These are phyloP conservation scores for Phytophthora constricta DNA, from an alignment of 352 stramenopile genomes.

Conservation along the genomic window DNA sequence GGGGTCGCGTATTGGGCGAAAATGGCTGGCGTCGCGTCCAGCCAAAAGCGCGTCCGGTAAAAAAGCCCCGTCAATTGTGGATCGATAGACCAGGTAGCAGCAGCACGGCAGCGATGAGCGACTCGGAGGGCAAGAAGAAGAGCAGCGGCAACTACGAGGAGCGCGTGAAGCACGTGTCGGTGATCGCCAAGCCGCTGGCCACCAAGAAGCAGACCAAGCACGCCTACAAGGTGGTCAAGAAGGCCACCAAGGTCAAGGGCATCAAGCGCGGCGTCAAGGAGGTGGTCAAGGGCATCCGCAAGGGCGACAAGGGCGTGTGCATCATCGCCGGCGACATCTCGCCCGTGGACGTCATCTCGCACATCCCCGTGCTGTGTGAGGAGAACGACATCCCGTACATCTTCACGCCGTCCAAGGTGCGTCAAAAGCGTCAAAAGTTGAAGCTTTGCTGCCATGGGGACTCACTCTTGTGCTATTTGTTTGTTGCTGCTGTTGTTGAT, in stretches of 20 bases:
- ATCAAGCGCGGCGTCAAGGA: conserved; percentile 99
- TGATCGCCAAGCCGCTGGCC: conserved; percentile 97
- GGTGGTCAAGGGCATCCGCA: conserved; percentile 98
- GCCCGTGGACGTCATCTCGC: conserved; percentile 99
- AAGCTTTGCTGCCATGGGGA: too few relatives aligned
- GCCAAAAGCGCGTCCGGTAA: conserved; percentile 23
- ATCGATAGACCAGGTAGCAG: conserved; percentile 16
- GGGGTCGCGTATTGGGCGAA: conserved; percentile 33
- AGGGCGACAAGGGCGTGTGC: conserved; percentile 97
- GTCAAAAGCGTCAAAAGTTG: too few relatives aligned
- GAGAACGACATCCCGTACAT: conserved; percentile 99
- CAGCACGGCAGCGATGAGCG: conserved; percentile 54
- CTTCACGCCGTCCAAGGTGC: conserved; percentile 96
- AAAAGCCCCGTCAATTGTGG: conserved; percentile 27
- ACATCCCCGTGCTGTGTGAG: conserved; percentile 98
- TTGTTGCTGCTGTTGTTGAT: conserved; percentile 23
- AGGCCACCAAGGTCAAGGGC: conserved; percentile 95
- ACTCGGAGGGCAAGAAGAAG: conserved; percentile 69
- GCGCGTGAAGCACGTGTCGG: conserved; percentile 84
- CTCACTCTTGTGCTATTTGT: background rate
- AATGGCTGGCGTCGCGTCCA: conserved; percentile 19
- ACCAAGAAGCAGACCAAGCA: conserved; percentile 97
- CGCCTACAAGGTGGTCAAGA: conserved; percentile 95
- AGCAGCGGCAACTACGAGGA: conserved; percentile 74
- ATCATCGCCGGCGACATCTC: conserved; percentile 99